These are phyloP conservation scores for Neonectria sp. DNA, from an alignment of 2,329 filamentous ascomycete genomes.

Conservation along the genomic window DNA sequence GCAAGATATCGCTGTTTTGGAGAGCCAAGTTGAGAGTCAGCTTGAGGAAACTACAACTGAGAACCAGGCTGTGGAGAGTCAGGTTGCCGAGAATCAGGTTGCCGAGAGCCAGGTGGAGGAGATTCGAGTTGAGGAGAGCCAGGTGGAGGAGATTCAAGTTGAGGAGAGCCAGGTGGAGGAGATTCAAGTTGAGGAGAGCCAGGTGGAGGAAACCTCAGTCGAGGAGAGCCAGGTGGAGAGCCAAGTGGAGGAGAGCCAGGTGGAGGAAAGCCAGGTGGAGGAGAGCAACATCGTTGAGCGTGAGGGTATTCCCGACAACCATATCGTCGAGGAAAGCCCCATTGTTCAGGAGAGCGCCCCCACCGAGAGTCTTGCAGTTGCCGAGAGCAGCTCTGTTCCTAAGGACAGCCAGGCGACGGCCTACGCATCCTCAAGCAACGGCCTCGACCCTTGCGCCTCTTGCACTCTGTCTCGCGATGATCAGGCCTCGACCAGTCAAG, in stretches of 20 bases:
- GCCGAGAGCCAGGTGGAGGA: too few species aligned
- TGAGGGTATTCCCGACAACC: not conserved
- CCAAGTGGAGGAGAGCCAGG: not conserved
- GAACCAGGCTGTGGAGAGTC: not conserved
- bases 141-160: too few species aligned
- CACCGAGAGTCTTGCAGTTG: too few species aligned
- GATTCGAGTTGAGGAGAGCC: too few species aligned
- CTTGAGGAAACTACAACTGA: not conserved
- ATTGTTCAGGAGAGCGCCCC: slow-evolving; percentile 20
- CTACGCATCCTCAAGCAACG: slow-evolving; percentile 14
- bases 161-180: not conserved
- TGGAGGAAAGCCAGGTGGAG: not conserved
- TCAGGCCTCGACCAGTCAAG: slow-evolving; percentile 8
- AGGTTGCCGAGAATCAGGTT: slow-evolving; percentile 32
- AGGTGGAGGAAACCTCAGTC: not conserved
- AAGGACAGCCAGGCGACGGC: slow-evolving; percentile 11
- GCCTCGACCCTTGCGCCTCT: slow-evolving; percentile 42
- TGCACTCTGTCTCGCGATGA: slow-evolving; percentile 33
- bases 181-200: slow-evolving; percentile 30
- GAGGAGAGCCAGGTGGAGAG: slow-evolving; percentile 33
- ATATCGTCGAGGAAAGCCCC: slow-evolving; percentile 32
- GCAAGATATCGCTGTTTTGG: not conserved
- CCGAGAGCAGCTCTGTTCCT: slow-evolving; percentile 6
- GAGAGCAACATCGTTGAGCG: slow-evolving; percentile 8
- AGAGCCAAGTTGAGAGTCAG: not conserved